These are phyloP conservation scores for Trichaptum fuscoviolaceum DNA, from an alignment of 768 basidiomycete species.

Conservation along the genomic window DNA sequence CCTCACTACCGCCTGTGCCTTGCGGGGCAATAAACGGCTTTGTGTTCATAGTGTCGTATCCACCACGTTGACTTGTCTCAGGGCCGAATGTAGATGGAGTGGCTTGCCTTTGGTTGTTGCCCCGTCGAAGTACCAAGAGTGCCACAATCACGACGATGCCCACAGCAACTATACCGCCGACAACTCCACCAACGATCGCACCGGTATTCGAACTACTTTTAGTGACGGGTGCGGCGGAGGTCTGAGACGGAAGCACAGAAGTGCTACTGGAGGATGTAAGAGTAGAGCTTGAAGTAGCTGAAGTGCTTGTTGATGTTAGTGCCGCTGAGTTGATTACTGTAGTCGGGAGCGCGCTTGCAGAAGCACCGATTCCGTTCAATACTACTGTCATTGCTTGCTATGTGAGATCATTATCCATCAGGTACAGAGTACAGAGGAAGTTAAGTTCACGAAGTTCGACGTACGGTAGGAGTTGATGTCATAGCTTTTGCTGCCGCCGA, in stretches of 20 bases:
- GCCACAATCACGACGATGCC: slow-evolving; percentile 16
- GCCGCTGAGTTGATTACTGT: background rate
- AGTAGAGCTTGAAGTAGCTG: background rate
- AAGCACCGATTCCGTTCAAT: slow-evolving; percentile 1
- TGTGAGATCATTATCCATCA: background rate
- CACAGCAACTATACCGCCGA: slow-evolving; percentile 37
- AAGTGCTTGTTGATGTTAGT: background rate
- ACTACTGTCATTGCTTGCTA: background rate
- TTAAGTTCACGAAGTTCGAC: background rate
- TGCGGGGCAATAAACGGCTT: background rate
- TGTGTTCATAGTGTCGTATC: background rate
- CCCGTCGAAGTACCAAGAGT: slow-evolving; percentile 24
- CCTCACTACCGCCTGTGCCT: background rate
- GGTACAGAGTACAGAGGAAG: background rate
- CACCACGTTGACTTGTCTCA: background rate
- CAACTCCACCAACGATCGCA: slow-evolving; percentile 46
- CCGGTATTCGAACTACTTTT: slow-evolving; percentile 24
- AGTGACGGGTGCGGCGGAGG: background rate
- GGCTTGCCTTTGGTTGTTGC: background rate
- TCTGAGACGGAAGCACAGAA: background rate
- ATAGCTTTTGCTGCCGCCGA: background rate
- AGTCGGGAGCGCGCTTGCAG: background rate
- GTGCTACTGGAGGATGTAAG: background rate
- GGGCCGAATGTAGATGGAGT: background rate
- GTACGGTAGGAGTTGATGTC: background rate